Percentiles rank a stretch among this genome's conserved stretches.
phyloP scores from a whole-genome alignment of 495 filamentous ascomycete genomes.

The Xylaria castorea region DNA sequence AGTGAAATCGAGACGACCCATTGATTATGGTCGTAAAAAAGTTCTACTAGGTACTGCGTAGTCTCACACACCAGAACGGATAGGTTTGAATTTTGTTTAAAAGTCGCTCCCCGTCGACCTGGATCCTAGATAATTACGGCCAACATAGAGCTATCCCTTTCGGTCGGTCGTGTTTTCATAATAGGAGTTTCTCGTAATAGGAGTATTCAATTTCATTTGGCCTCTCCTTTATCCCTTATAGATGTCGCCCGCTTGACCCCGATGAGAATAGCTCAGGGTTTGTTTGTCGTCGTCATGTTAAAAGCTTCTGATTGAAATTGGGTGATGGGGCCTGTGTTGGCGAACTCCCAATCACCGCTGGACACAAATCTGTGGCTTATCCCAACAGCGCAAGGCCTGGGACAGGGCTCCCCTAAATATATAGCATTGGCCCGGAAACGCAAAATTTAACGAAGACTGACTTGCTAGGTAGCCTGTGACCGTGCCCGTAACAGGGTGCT shows the following conservation, averaged over 20 bases:
- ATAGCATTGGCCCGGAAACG: conserved; percentile 29
- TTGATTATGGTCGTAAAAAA: neutral
- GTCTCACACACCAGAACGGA: neutral
- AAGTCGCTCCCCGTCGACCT: neutral
- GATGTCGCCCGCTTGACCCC: conserved; percentile 25
- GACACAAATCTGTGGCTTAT: conserved; percentile 28
- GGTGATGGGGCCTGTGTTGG: conserved; percentile 21
- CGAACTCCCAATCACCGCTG: conserved; percentile 25
- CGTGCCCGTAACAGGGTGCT: neutral
- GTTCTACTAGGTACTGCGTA: neutral
- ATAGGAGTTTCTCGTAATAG: neutral
- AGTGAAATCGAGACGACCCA: conserved; percentile 5
- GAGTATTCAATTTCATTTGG: conserved; percentile 16
- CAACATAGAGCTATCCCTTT: conserved; percentile 12
- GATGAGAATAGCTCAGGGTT: conserved; percentile 28
- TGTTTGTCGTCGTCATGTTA: conserved; percentile 20
- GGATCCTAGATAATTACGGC: neutral
- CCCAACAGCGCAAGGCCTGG: conserved; percentile 14
- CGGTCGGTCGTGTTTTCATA: neutral
- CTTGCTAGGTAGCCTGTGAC: neutral
- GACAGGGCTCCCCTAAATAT: conserved; percentile 21
- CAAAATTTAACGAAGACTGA: neutral
- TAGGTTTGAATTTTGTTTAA: neutral
- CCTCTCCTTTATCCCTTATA: conserved; percentile 16
- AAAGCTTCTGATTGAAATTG: conserved; percentile 27